phyloP scores from a whole-genome alignment of 208 protist species.

The Herpetomonas tarakana region DNA sequence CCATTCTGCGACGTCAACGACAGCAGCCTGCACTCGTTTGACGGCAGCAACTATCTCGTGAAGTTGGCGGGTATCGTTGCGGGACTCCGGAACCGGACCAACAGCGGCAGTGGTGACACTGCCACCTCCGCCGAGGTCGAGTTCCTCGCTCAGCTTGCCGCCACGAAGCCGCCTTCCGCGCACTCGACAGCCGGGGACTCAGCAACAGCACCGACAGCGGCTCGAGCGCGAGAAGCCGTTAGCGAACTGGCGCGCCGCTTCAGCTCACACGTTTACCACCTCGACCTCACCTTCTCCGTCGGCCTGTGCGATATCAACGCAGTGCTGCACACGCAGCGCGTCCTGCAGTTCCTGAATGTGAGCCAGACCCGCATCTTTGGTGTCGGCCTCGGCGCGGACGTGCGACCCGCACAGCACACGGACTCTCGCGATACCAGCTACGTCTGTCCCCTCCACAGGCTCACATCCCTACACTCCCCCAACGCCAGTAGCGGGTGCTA shows the following conservation, averaged over 20 bases:
- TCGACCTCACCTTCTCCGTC: slow-evolving; percentile 58
- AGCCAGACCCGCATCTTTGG: slow-evolving; percentile 42
- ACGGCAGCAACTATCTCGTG: slow-evolving; percentile 28
- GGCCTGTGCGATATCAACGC: slow-evolving; percentile 27
- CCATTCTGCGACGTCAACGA: slow-evolving; percentile 39
- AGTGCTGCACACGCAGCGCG: slow-evolving; percentile 19
- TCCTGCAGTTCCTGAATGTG: slow-evolving; percentile 45
- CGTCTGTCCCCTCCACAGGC: not conserved
- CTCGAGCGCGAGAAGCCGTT: not conserved
- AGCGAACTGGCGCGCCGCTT: slow-evolving; percentile 8
- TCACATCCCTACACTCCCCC: not conserved
- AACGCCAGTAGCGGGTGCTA: not conserved
- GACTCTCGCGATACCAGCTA: not conserved
- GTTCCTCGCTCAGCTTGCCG: not conserved
- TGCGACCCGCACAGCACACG: not conserved
- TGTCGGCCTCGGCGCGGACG: slow-evolving; percentile 19
- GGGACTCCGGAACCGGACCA: not conserved
- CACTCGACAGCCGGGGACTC: not conserved
- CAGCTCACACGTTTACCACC: slow-evolving; percentile 44
- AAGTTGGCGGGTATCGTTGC: slow-evolving; percentile 11
- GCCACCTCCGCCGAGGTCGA: not conserved
- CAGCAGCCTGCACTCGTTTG: slow-evolving; percentile 23
- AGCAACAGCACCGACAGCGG: not conserved
- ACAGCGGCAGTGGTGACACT: no score
- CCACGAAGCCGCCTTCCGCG: not conserved